A percentile compares a stretch with the other conserved stretches of the same genome.
These are phyloP conservation scores for Pyrenophora teres DNA, from an alignment of 2,329 filamentous ascomycete genomes.

Conservation along the genomic window DNA sequence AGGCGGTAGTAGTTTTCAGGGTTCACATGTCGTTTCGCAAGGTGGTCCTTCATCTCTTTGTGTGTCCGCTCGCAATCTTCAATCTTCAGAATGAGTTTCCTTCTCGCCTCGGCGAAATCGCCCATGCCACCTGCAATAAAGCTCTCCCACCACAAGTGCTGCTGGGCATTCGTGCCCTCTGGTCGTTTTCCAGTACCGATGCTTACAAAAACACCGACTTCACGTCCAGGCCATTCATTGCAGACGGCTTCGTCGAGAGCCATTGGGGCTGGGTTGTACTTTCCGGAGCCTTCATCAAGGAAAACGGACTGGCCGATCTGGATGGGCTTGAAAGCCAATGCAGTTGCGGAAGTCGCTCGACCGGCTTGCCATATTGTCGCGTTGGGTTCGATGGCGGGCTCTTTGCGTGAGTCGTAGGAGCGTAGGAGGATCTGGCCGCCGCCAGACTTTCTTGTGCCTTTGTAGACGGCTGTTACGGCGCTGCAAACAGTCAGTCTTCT, in stretches of 20 bases:
- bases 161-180: constrained; percentile 68
- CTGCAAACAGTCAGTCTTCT: constrained; percentile 53
- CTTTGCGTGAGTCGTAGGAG: constrained; percentile 93
- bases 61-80: constrained; percentile 94
- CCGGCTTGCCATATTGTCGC: constrained; percentile 98
- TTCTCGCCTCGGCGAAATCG: constrained; percentile 87
- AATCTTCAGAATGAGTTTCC: constrained; percentile 85
- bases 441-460: constrained; percentile 72
- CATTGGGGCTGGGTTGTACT: constrained; percentile 86
- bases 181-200: constrained; percentile 90
- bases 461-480: constrained; percentile 88
- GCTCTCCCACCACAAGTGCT: constrained; percentile 88
- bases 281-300: constrained; percentile 88
- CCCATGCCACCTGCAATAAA: constrained; percentile 74
- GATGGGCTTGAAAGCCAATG: constrained; percentile 93
- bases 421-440: constrained; percentile 73
- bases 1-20: constrained; percentile 91
- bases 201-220: constrained; percentile 89
- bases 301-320: constrained; percentile 92
- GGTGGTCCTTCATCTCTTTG: constrained; percentile 80
- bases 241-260: constrained; percentile 86
- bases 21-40: constrained; percentile 78
- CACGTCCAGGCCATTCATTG: constrained; percentile 94
- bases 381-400: constrained; percentile 87
- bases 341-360: constrained; percentile 88